A percentile compares a stretch with the other conserved stretches of the same genome.
Conservation (phyloP, 1,139 yeast species). For the Pichia sp. region DNA sequence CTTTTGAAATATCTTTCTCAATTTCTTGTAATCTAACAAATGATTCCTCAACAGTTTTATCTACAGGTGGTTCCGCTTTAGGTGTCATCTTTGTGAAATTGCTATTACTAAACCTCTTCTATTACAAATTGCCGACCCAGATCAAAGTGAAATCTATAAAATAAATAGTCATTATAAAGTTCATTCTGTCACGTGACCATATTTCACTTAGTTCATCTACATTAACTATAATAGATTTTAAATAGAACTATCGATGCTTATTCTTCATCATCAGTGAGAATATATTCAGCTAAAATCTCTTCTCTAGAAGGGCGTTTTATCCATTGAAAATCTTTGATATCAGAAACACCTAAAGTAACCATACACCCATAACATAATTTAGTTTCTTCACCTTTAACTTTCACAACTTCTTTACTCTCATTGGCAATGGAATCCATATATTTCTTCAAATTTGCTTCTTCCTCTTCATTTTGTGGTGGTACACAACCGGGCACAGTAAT, state of each 20-base stretch:
- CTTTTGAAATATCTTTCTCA: constrained; percentile 47
- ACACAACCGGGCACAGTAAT: constrained; percentile 65
- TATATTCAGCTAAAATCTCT: constrained; percentile 43
- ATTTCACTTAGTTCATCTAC: too few species aligned
- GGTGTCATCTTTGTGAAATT: neutral
- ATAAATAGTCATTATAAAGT: neutral
- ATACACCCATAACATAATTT: constrained; percentile 72
- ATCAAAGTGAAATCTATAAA: too few species aligned
- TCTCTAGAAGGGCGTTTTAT: constrained; percentile 35
- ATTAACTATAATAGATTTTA: too few species aligned
- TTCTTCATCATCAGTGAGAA: constrained; percentile 35
- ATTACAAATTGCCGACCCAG: too few species aligned
- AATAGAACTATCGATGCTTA: too few species aligned
- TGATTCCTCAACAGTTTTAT: constrained; percentile 23
- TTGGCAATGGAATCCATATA: constrained; percentile 14
- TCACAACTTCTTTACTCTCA: constrained; percentile 20
- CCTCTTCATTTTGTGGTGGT: constrained; percentile 43
- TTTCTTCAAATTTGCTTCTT: constrained; percentile 31
- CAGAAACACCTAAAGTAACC: constrained; percentile 29
- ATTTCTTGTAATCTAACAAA: constrained; percentile 42
- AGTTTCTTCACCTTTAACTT: neutral
- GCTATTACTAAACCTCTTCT: too few species aligned
- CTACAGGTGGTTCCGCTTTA: constrained; percentile 3
- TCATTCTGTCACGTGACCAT: too few species aligned
- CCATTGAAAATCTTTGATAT: constrained; percentile 43